Percentiles rank a stretch among this genome's conserved stretches.
Evolutionary conservation across 1,139 yeast species (phyloP).

Genomic region (Arxiozyma slooffiae): DNA sequence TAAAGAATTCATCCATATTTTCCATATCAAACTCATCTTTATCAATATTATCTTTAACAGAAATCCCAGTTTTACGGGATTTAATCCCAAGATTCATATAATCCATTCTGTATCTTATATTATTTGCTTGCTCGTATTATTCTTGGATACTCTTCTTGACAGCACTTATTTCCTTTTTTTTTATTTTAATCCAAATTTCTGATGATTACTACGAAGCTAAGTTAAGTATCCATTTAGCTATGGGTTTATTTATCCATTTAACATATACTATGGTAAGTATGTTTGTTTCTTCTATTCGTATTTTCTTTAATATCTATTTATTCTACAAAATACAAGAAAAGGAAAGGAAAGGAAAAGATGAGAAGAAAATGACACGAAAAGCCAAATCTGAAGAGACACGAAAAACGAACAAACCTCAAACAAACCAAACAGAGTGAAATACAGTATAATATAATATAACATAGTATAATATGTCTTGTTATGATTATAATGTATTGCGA

Average conservation of each 20-base stretch:
- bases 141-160: not conserved
- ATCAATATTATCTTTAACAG: conserved; percentile 41
- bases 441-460: no score
- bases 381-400: no score
- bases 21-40: conserved; percentile 71
- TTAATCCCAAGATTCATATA: conserved; percentile 44
- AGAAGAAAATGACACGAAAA: not conserved
- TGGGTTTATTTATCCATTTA: no score
- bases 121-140: not conserved
- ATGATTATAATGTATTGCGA: not conserved
- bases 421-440: no score
- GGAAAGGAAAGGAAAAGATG: no score
- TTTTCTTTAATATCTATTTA: no score
- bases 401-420: no score
- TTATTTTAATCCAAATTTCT: no score
- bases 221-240: not conserved
- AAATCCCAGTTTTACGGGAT: conserved; percentile 54
- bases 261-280: no score
- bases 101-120: conserved; percentile 31
- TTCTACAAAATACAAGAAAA: no score
- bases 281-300: not conserved
- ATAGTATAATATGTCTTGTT: no score
- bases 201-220: not conserved
- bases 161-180: not conserved
- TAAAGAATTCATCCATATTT: conserved; percentile 67